phyloP scores from a whole-genome alignment of 441 rosid species.

The Aleurites moluccanus region DNA sequence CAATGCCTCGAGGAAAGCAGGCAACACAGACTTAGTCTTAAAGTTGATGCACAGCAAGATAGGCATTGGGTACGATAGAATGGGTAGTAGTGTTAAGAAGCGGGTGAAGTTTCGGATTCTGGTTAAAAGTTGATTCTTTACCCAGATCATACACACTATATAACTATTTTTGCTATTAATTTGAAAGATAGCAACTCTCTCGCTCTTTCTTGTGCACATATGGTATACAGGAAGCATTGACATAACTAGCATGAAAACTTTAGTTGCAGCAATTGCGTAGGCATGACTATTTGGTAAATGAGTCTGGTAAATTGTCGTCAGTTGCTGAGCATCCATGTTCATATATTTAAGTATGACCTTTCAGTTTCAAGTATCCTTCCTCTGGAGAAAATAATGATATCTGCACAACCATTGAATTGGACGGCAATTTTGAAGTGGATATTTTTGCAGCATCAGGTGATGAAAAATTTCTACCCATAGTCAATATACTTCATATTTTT shows the following conservation, averaged over 20 bases:
- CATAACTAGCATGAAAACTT: neutral
- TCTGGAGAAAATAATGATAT: neutral
- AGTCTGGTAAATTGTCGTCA: neutral
- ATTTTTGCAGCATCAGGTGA: neutral
- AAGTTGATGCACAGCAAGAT: conserved; percentile 95
- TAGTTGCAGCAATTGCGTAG: neutral
- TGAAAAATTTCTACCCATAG: too few species aligned
- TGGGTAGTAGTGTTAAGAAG: conserved; percentile 68
- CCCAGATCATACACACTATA: neutral
- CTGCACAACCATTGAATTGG: neutral
- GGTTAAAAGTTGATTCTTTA: conserved; percentile 32
- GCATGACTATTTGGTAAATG: neutral
- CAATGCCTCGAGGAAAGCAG: conserved; percentile 93
- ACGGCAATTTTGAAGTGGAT: neutral
- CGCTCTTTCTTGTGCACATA: neutral
- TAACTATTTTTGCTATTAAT: neutral
- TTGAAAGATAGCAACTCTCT: neutral
- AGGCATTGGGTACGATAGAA: conserved; percentile 82
- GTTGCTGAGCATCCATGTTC: too few species aligned
- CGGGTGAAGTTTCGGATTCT: conserved; percentile 74
- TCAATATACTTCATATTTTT: neutral
- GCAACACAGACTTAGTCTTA: conserved; percentile 76
- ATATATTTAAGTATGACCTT: neutral
- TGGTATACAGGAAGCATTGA: neutral
- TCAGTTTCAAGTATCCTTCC: neutral